Base-by-base conservation (phyloP, 2,329 filamentous ascomycete genomes). In the Fusarium clavum region DNA sequence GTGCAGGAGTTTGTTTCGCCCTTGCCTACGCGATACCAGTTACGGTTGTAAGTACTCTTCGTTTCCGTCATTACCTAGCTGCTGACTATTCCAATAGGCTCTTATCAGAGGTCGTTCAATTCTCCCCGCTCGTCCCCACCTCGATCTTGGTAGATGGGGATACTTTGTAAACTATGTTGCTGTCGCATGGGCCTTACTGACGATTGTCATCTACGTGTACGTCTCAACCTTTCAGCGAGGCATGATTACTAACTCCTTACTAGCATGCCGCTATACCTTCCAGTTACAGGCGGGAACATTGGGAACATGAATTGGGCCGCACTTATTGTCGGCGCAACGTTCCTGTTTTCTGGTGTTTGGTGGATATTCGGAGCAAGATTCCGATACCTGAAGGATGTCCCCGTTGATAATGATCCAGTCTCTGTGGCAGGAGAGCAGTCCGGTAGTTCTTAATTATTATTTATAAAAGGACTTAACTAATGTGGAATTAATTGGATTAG, bases 231-330 rank as follows among this genome's bases (percentile, higher is more conserved):
- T 22, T 4, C 3, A 14, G 8, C 1, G 9, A 48, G 9, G 6
- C 0, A 8, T n/a, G 7, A 10, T 25, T 24, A 34, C 40, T 59
- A 16, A 61, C n/a, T 14, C 8, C 8, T 20, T 10, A 1, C 2
- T 13, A 67, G 64, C 2, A 60, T 67, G 52, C 64, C 64, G 5
- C 34, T 67, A 0, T 64, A 64, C 24, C 34, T 67, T 5, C 64
- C 61, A 4, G 64, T 67, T 3, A 57, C 53, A 0, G 59, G 58
- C 0, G 49, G 52, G 2, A 65, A 67, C 9, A 67, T 67, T 1
- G 55, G 48, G 1, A 67, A 67, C 12, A 67, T 67, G 64, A 67
- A 67, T 22, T 67, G 61, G 64, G 61, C 64, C 2, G 9, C 59
- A 10, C 30, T 52, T 7, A 61, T 67, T 6, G 46, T 67, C 3